Conservation (phyloP, 2,329 filamentous ascomycete species). For the Diaporthe citri region DNA sequence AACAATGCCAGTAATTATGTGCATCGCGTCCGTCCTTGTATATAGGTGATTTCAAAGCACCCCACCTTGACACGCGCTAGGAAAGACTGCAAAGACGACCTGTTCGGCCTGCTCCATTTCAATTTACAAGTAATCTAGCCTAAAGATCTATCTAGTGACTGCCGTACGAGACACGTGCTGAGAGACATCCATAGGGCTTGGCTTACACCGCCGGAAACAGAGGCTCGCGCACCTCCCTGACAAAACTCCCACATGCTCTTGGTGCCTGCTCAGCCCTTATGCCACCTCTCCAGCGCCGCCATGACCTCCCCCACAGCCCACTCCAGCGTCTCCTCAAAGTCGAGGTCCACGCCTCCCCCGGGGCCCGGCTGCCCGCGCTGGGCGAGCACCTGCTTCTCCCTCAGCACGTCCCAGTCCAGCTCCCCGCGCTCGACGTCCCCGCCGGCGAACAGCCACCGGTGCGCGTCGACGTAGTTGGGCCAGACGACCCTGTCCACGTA, state of each 20-base stretch:
- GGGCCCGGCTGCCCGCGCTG: slow-evolving; percentile 54
- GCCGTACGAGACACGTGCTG: not conserved
- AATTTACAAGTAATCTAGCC: too few species aligned
- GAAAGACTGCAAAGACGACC: not conserved
- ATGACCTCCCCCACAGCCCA: slow-evolving; percentile 78
- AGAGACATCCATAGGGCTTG: too few species aligned
- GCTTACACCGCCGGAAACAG: not conserved
- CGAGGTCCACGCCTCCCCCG: slow-evolving; percentile 63
- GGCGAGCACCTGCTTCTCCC: slow-evolving; percentile 58
- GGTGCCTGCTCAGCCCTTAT: not conserved
- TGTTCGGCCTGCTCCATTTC: too few species aligned
- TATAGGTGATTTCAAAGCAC: not conserved
- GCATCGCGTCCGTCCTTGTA: not conserved
- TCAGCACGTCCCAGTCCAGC: slow-evolving; percentile 59
- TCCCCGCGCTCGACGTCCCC: slow-evolving; percentile 73
- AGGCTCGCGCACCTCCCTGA: not conserved
- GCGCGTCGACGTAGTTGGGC: slow-evolving; percentile 90
- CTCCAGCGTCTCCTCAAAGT: slow-evolving; percentile 72
- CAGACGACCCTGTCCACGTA: slow-evolving; percentile 97
- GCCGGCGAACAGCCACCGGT: slow-evolving; percentile 82
- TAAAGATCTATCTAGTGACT: not conserved
- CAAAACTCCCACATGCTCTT: not conserved
- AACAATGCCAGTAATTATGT: not conserved
- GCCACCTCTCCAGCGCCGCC: slow-evolving; percentile 53
- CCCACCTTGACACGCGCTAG: not conserved